These are phyloP conservation scores for Metarhizium brunneum DNA, from an alignment of 2,329 filamentous ascomycete species.

Conservation along the genomic window DNA sequence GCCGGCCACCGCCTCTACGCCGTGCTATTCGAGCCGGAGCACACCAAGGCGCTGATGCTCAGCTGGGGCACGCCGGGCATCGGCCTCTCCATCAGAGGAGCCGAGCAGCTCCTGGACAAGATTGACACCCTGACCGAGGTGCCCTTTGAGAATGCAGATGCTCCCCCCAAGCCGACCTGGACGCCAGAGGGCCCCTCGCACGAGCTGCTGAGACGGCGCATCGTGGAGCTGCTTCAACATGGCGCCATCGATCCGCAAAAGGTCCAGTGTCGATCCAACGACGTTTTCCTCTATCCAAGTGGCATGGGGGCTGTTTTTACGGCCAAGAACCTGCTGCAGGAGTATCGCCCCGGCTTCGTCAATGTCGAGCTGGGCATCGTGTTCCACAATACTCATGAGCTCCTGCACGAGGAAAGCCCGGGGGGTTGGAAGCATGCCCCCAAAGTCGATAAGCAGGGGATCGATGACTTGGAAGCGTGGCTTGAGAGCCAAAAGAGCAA, in stretches of 20 bases:
- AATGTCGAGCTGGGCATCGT: conserved; percentile 39
- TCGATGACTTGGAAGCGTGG: conserved; percentile 36
- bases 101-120: conserved; percentile 31
- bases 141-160: conserved; percentile 12
- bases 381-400: conserved; percentile 40
- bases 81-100: conserved; percentile 35
- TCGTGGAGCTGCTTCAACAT: conserved; percentile 31
- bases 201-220: conserved; percentile 26
- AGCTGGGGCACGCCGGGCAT: conserved; percentile 38
- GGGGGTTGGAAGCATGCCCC: conserved; percentile 39
- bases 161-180: conserved; percentile 25
- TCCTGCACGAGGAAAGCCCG: conserved; percentile 34
- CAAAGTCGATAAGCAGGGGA: conserved; percentile 27
- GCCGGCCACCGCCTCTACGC: conserved; percentile 33
- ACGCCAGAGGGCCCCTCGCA: conserved; percentile 30
- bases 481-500: conserved; percentile 29
- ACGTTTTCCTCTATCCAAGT: conserved; percentile 44
- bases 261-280: conserved; percentile 17
- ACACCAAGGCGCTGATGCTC: conserved; percentile 26
- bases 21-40: conserved; percentile 28
- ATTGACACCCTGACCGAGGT: conserved; percentile 26
- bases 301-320: conserved; percentile 45
- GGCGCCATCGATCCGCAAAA: conserved; percentile 23
- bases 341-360: conserved; percentile 20
- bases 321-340: conserved; percentile 27